Base-by-base conservation (phyloP, 495 filamentous ascomycete species). In the Neurospora sp. region DNA sequence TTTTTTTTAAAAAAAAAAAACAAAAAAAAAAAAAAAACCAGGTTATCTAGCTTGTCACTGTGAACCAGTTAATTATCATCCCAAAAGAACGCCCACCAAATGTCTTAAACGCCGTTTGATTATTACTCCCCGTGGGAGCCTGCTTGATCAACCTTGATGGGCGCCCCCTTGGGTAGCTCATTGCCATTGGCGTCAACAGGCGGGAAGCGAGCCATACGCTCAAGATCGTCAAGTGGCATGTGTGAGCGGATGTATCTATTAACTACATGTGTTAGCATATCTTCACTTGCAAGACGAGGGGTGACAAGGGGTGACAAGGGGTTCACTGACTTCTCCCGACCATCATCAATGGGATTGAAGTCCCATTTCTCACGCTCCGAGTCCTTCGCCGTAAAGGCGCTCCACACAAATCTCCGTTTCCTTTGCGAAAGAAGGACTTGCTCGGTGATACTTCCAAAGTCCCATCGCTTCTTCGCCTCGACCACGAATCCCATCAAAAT, bases 341-440 rank as follows among this genome's bases (percentile, higher is more conserved):
- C 89, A 80, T 94, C 91, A 73, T 92, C 88, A 12, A 82, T 82
- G 0, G 92, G 92, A 80, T 94, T 87, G 77, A 89, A 91, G 77
- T 97, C 93, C 93, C 93, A 97, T 7, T 65, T 65, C 31, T 65
- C 53, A 17, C 53, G 14, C 27, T 17, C 27, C 4, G 53, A 31
- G 27, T 27, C 27, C 22, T 35, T 27, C 73, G 86, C 84, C 0
- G 86, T 86, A 40, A 89, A 92, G 6, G 93, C 92, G 22, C 84
- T 86, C 88, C 92, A 94, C 38, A 92, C 90, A 7, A 96, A 79
- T 38, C 89, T 84, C 12, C 93, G 85, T 59, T 87, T 87, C 12
- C 93, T 87, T 83, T 97, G 93, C 45, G 89, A 91, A 17, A 81
- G 75, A 31, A 94, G 76, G 0, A 94, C 93, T 38, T 91, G 85